These are phyloP conservation scores for Botrytis medusae DNA, from an alignment of 2,329 filamentous ascomycete species.

Conservation along the genomic window DNA sequence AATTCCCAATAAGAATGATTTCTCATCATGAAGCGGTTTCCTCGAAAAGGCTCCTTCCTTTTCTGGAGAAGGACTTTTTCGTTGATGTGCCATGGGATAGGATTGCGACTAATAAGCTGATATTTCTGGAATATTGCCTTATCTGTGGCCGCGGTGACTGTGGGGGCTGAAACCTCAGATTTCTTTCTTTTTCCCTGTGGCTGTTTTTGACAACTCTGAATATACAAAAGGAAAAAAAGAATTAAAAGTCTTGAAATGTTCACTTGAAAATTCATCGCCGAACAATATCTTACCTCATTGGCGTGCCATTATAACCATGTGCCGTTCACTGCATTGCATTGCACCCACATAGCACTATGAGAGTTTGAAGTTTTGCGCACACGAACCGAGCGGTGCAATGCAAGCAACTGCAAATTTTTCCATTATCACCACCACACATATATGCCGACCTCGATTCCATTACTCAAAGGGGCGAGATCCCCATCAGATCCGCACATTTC, in stretches of 20 bases:
- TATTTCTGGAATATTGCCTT: conserved; percentile 6
- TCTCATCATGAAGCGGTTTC: neutral
- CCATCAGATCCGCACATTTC: neutral
- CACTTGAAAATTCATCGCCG: neutral
- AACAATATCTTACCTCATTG: neutral
- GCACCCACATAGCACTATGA: neutral
- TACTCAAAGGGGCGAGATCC: neutral
- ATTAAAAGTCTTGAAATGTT: neutral
- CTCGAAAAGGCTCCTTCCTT: conserved; percentile 7
- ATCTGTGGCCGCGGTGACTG: neutral
- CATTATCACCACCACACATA: neutral
- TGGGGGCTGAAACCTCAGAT: neutral
- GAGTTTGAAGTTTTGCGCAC: neutral
- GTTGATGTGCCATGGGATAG: conserved; percentile 1
- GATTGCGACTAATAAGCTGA: neutral
- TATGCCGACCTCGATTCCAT: neutral
- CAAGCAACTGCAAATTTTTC: neutral
- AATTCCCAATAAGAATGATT: neutral
- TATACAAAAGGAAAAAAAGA: neutral
- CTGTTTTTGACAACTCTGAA: neutral
- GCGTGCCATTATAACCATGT: neutral
- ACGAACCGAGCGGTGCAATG: neutral
- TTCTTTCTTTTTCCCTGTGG: neutral
- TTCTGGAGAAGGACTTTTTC: conserved; percentile 6
- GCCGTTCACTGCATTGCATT: neutral